Evolutionary conservation across 345 rosid species (phyloP).

Genomic region (Lenwebbia sp.): DNA sequence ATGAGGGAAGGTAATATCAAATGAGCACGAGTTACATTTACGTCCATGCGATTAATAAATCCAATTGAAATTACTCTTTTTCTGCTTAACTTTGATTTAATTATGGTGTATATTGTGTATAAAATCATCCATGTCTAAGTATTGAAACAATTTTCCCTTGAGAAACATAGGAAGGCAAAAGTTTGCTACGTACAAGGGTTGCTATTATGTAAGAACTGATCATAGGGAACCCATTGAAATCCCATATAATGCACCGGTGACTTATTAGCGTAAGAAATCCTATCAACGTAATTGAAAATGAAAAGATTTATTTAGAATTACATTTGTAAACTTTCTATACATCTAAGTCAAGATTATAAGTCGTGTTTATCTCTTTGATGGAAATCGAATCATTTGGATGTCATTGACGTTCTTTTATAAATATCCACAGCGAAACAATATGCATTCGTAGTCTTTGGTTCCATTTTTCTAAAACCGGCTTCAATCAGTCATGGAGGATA

Average conservation of each 20-base stretch:
- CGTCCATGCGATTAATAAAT: neutral
- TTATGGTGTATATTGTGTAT: neutral
- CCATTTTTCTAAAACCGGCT: neutral
- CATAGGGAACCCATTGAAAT: neutral
- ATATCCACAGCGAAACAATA: neutral
- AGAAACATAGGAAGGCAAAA: neutral
- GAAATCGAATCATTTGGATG: neutral
- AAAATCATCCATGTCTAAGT: neutral
- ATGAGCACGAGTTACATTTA: neutral
- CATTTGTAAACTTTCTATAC: neutral
- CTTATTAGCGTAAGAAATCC: neutral
- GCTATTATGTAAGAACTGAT: neutral
- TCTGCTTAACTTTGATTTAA: neutral
- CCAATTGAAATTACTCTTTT: neutral
- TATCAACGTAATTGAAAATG: neutral
- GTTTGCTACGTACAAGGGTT: neutral
- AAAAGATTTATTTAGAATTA: neutral
- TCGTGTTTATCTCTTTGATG: neutral
- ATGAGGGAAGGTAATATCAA: neutral
- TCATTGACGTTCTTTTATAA: neutral
- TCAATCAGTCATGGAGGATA: neutral
- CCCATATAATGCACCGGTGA: neutral
- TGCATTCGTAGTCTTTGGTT: neutral
- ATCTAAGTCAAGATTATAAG: neutral
- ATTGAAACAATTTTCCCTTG: neutral